Percentiles rank a stretch among this genome's conserved stretches.
Evolutionary conservation across 768 basidiomycete species (phyloP).

Genomic region (Dacryopinax spathularia): DNA sequence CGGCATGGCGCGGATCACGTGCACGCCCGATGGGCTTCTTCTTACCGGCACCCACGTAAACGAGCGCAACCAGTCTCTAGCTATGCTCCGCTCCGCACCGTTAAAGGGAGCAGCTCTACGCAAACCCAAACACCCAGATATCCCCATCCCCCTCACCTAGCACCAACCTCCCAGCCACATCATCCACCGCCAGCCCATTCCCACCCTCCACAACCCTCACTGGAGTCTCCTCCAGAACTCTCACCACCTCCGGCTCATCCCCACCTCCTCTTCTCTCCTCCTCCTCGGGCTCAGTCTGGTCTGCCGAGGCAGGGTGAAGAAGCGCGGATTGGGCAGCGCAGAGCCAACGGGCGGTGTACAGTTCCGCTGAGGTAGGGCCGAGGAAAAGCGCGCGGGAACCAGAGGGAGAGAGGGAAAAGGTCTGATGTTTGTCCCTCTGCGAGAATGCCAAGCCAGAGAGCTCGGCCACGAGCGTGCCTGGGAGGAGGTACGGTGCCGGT

Average conservation of each 20-base stretch:
- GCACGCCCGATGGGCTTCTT: too few species aligned
- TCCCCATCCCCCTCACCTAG: background rate
- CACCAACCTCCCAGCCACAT: background rate
- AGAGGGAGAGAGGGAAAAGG: background rate
- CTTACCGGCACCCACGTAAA: too few species aligned
- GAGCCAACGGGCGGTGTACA: background rate
- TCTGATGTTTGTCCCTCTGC: background rate
- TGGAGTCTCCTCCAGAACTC: background rate
- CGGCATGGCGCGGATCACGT: too few species aligned
- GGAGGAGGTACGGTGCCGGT: background rate
- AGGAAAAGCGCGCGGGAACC: background rate
- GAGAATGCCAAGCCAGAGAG: background rate
- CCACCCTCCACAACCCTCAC: background rate
- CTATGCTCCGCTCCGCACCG: too few species aligned
- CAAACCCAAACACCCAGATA: slow-evolving; percentile 2
- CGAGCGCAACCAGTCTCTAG: too few species aligned
- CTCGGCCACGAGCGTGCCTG: background rate
- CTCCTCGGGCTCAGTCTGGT: background rate
- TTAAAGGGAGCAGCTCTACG: too few species aligned
- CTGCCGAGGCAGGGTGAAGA: too few species aligned
- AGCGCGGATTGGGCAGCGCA: background rate
- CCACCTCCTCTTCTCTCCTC: background rate
- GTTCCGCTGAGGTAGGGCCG: background rate
- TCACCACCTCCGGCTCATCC: background rate
- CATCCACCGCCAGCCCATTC: background rate